Conservation (phyloP, 371 early-diverging fungal genomes). For the Neoconidiobolus thromboides region DNA sequence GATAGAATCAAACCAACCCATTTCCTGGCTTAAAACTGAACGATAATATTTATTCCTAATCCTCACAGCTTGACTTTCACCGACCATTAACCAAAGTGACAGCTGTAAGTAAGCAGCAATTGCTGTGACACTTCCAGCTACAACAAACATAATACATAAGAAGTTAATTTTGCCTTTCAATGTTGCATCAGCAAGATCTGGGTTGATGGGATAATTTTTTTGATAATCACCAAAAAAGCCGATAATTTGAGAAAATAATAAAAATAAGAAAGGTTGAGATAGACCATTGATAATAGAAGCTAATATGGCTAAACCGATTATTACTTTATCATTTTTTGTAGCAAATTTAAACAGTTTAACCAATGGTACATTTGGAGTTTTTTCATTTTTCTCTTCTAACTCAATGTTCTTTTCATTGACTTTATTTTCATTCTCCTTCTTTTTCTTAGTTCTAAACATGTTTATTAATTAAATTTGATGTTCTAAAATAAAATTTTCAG, state of each 20-base stretch:
- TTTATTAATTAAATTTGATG: no score
- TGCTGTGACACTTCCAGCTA: constrained; percentile 28
- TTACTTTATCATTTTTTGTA: no score
- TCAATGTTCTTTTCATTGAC: no score
- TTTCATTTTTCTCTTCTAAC: no score
- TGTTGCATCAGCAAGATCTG: constrained; percentile 38
- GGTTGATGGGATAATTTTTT: constrained; percentile 29
- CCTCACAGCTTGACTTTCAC: constrained; percentile 21
- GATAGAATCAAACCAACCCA: constrained; percentile 41
- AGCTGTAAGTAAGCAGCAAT: constrained; percentile 20
- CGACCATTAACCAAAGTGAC: constrained; percentile 22
- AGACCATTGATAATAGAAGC: background rate
- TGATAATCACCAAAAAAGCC: constrained; percentile 9
- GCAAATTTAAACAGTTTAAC: no score
- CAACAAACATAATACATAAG: constrained; percentile 13
- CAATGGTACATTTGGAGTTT: no score
- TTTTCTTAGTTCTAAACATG: no score
- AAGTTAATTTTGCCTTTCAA: constrained; percentile 50
- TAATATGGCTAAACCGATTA: background rate
- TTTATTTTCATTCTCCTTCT: no score
- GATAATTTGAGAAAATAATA: background rate
- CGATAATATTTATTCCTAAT: constrained; percentile 27
- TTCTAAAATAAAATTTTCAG: no score
- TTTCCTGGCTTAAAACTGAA: constrained; percentile 43
- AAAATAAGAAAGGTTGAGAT: background rate